phyloP scores from a whole-genome alignment of 352 stramenopile genomes.

The Phytophthora foliorum region DNA sequence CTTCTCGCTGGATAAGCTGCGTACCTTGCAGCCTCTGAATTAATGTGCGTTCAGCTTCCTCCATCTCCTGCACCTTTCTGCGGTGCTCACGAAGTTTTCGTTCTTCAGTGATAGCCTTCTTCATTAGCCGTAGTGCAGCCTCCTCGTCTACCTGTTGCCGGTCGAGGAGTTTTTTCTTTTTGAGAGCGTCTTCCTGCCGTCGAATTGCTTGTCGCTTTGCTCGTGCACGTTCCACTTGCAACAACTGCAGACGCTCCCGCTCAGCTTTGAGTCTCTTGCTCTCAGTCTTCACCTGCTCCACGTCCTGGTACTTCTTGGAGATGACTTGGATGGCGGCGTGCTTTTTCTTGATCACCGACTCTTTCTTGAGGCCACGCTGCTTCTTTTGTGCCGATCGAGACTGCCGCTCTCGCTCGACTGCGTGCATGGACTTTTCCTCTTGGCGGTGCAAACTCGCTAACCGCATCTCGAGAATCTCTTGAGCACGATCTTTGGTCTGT shows the following conservation, averaged over 20 bases:
- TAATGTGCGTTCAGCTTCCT: constrained; percentile 66
- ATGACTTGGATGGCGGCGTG: constrained; percentile 79
- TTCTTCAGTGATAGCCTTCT: constrained; percentile 75
- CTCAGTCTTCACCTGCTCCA: constrained; percentile 79
- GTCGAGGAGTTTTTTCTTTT: constrained; percentile 59
- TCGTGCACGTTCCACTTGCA: constrained; percentile 60
- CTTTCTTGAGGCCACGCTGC: constrained; percentile 71
- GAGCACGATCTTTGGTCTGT: constrained; percentile 76
- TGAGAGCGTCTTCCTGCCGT: constrained; percentile 65
- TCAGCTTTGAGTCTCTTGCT: constrained; percentile 70
- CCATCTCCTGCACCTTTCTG: constrained; percentile 69
- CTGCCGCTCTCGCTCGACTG: constrained; percentile 52
- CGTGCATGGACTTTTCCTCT: constrained; percentile 55
- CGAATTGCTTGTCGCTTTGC: constrained; percentile 68
- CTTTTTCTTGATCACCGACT: constrained; percentile 82
- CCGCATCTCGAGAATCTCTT: constrained; percentile 76
- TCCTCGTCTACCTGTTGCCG: constrained; percentile 57
- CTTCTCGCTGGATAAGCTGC: constrained; percentile 77
- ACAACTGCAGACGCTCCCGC: constrained; percentile 60
- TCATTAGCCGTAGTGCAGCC: constrained; percentile 62
- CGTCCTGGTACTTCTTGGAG: constrained; percentile 81
- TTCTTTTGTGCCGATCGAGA: constrained; percentile 62
- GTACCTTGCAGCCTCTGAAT: constrained; percentile 78
- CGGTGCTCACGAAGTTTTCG: constrained; percentile 65
- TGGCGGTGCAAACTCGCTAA: constrained; percentile 59